A percentile compares a stretch with the other conserved stretches of the same genome.
phyloP scores from a whole-genome alignment of 371 early-diverging fungal species.

The Nematocida ironsii region DNA sequence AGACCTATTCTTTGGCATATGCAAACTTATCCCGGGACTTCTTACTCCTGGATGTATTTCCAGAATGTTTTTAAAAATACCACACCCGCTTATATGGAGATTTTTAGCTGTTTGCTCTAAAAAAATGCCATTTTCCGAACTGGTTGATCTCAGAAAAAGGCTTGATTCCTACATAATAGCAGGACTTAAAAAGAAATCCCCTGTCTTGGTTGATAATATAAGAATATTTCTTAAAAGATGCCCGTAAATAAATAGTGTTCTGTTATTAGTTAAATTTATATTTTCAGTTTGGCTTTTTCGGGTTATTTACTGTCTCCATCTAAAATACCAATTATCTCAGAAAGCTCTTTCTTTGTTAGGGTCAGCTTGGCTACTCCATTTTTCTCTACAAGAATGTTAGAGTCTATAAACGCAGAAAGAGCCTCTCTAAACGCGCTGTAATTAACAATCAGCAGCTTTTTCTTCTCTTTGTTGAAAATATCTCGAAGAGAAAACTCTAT shows the following conservation, averaged over 20 bases:
- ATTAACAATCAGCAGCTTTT: slow-evolving; percentile 34
- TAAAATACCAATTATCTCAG: slow-evolving; percentile 32
- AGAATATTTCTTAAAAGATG: slow-evolving; percentile 39
- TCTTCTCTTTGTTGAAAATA: slow-evolving; percentile 53
- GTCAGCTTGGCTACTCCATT: slow-evolving; percentile 33
- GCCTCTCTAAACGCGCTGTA: slow-evolving; percentile 51
- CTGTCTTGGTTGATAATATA: slow-evolving; percentile 27
- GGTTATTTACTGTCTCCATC: slow-evolving; percentile 9
- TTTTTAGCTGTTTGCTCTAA: slow-evolving; percentile 17
- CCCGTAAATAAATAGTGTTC: slow-evolving; percentile 10
- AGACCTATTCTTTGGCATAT: background rate
- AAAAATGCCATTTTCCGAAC: slow-evolving; percentile 3
- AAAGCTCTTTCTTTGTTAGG: slow-evolving; percentile 47
- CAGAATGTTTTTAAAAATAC: slow-evolving; percentile 19
- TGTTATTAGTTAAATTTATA: background rate
- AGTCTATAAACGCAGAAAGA: slow-evolving; percentile 43
- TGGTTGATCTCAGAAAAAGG: slow-evolving; percentile 11
- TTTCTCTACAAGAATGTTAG: slow-evolving; percentile 36
- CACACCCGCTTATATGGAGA: slow-evolving; percentile 21
- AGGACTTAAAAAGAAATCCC: slow-evolving; percentile 29
- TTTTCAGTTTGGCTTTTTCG: background rate
- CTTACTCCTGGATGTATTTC: slow-evolving; percentile 4
- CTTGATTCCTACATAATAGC: slow-evolving; percentile 24
- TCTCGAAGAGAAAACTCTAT: slow-evolving; percentile 54
- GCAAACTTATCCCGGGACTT: background rate